A percentile compares a stretch with the other conserved stretches of the same genome.
phyloP scores from a whole-genome alignment of 257 asterid genomes.

The Solanum pennellii region DNA sequence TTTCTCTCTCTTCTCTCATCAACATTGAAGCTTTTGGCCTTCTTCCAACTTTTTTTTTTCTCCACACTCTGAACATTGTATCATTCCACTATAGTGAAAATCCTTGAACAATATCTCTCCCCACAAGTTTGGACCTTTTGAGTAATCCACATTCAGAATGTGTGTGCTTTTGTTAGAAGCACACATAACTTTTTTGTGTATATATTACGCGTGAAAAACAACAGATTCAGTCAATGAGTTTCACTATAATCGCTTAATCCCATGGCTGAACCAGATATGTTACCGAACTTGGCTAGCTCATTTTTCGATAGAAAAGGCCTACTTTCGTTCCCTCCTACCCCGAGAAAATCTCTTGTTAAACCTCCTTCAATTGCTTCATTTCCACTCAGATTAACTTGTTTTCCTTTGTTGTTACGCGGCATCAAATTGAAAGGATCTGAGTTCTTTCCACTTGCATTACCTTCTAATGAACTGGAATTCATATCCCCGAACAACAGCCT shows the following conservation, averaged over 20 bases:
- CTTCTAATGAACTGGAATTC: not conserved
- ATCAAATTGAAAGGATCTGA: not conserved
- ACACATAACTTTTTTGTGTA: not conserved
- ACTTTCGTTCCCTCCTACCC: not conserved
- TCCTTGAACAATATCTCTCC: not conserved
- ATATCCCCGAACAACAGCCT: not conserved
- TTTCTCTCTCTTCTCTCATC: not conserved
- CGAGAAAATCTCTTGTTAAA: constrained; percentile 5
- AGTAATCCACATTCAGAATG: not conserved
- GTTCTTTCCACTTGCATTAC: not conserved
- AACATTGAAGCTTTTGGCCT: not conserved
- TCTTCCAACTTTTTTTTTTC: not conserved
- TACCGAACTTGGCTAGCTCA: not conserved
- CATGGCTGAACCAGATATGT: not conserved
- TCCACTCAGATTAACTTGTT: not conserved
- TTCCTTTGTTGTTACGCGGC: not conserved
- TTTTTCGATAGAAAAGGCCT: not conserved
- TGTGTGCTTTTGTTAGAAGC: not conserved
- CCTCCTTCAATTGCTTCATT: not conserved
- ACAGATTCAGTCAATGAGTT: not conserved
- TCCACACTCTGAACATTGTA: not conserved
- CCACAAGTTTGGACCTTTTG: not conserved
- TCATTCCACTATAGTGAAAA: not conserved
- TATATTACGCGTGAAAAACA: not conserved
- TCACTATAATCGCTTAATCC: not conserved